Evolutionary conservation across 1,284 basidiomycete genomes (phyloP).

Genomic region (Rhodotorula sp.): DNA sequence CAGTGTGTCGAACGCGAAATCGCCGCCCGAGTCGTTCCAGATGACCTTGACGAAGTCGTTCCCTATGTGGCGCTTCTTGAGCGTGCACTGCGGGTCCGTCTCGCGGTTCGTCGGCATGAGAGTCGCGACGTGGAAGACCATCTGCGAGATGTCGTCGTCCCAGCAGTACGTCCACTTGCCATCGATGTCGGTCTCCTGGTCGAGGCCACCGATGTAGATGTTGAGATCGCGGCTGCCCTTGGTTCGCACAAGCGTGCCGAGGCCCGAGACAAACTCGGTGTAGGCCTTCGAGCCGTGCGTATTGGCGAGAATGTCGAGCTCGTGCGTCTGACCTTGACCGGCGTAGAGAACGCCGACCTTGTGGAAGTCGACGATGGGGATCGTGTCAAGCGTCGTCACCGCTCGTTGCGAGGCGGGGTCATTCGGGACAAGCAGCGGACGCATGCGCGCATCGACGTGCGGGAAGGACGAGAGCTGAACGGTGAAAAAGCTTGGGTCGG

Average conservation of each 20-base stretch:
- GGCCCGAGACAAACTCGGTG: conserved; percentile 82
- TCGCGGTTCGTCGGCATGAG: conserved; percentile 82
- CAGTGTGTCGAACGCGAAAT: conserved; percentile 86
- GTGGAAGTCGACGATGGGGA: conserved; percentile 95
- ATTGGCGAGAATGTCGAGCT: conserved; percentile 85
- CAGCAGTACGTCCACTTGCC: conserved; percentile 87
- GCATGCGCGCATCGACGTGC: conserved; percentile 45
- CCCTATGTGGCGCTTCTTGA: conserved; percentile 90
- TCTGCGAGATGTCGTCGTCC: conserved; percentile 97
- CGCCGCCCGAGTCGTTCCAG: conserved; percentile 88
- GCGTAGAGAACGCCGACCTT: conserved; percentile 97
- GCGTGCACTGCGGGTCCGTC: conserved; percentile 65
- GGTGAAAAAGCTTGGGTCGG: conserved; percentile 84
- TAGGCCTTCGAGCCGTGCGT: conserved; percentile 92
- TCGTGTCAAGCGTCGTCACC: conserved; percentile 73
- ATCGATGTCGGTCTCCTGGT: conserved; percentile 83
- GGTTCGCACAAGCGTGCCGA: conserved; percentile 86
- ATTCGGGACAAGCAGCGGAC: conserved; percentile 53
- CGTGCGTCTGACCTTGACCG: conserved; percentile 81
- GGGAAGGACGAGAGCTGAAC: conserved; percentile 85
- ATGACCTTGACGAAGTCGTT: conserved; percentile 94
- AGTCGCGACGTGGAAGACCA: conserved; percentile 93
- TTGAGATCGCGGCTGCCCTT: conserved; percentile 74
- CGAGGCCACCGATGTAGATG: conserved; percentile 90
- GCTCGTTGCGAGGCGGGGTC: conserved; percentile 61